phyloP scores from a whole-genome alignment of 306 rosid species.

The Neltuma alba region DNA sequence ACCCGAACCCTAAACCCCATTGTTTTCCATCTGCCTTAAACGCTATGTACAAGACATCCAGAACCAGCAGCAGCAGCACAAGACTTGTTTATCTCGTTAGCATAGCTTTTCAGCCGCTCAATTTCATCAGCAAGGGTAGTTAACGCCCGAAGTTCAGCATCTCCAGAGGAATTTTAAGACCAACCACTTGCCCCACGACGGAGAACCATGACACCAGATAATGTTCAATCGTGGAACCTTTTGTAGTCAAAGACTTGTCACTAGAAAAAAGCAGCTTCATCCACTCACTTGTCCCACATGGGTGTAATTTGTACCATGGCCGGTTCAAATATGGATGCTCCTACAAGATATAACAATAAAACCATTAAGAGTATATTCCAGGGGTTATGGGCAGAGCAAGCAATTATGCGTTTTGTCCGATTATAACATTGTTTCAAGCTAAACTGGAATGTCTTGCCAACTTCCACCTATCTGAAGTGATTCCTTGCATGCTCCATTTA shows the following conservation, averaged over 20 bases:
- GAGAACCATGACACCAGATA: conserved; percentile 83
- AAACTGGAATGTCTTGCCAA: neutral
- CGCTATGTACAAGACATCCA: neutral
- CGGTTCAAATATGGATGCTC: conserved; percentile 88
- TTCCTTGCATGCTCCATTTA: neutral
- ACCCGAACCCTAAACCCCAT: neutral
- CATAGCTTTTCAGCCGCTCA: neutral
- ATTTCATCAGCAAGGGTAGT: conserved; percentile 5
- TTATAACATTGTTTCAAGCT: conserved; percentile 4
- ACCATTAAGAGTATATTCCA: neutral
- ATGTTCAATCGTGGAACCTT: conserved; percentile 43
- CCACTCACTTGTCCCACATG: conserved; percentile 92
- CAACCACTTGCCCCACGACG: conserved; percentile 81
- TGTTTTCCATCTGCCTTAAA: neutral
- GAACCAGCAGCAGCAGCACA: neutral
- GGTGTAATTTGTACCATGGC: conserved; percentile 92
- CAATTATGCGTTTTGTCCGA: neutral
- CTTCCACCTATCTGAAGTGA: neutral
- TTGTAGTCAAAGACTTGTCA: conserved; percentile 42
- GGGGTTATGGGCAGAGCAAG: conserved; percentile 4
- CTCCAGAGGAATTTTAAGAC: conserved; percentile 62
- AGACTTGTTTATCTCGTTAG: neutral
- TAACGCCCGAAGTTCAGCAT: conserved; percentile 43
- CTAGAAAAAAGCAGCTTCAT: conserved; percentile 69
- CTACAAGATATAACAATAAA: conserved; percentile 42